Conservation (phyloP, 306 rosid genomes). For the Astragalus glycyphyllos region DNA sequence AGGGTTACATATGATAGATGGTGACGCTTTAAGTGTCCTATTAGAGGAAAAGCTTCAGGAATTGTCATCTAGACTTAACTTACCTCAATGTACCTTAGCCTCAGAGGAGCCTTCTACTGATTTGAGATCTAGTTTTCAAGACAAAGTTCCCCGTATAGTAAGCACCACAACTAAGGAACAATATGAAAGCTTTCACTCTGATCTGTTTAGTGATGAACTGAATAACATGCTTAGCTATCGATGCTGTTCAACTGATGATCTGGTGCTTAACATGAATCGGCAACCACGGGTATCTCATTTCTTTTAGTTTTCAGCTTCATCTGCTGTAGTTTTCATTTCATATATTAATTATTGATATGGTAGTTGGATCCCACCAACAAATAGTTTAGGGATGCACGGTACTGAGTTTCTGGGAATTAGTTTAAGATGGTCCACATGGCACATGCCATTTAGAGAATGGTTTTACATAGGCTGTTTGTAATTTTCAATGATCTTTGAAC, state of each 20-base stretch:
- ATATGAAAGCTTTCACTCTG: slow-evolving; percentile 39
- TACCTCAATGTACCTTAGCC: slow-evolving; percentile 50
- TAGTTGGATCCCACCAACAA: slow-evolving; percentile 16
- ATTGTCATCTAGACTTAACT: slow-evolving; percentile 64
- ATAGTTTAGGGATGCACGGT: slow-evolving; percentile 7
- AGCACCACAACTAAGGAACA: slow-evolving; percentile 45
- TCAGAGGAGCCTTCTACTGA: slow-evolving; percentile 54
- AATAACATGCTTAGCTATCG: slow-evolving; percentile 29
- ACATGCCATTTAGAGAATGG: neutral
- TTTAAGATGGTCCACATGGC: neutral
- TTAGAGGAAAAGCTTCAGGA: slow-evolving; percentile 91
- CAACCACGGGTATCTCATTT: slow-evolving; percentile 60
- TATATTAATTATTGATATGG: slow-evolving; percentile 26
- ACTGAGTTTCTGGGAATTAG: neutral
- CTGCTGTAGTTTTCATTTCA: slow-evolving; percentile 26
- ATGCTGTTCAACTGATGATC: slow-evolving; percentile 50
- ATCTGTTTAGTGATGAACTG: slow-evolving; percentile 42
- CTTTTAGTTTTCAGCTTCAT: slow-evolving; percentile 22
- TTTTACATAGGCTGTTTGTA: slow-evolving; percentile 17
- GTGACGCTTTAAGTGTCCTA: slow-evolving; percentile 74
- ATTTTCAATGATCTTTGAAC: slow-evolving; percentile 22
- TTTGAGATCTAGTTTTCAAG: slow-evolving; percentile 53
- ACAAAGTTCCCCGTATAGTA: slow-evolving; percentile 38
- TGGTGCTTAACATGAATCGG: slow-evolving; percentile 43
- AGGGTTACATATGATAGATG: slow-evolving; percentile 52